A percentile compares a stretch with the other conserved stretches of the same genome.
These are phyloP conservation scores for Garcia nutans DNA, from an alignment of 345 rosid genomes.

Conservation along the genomic window DNA sequence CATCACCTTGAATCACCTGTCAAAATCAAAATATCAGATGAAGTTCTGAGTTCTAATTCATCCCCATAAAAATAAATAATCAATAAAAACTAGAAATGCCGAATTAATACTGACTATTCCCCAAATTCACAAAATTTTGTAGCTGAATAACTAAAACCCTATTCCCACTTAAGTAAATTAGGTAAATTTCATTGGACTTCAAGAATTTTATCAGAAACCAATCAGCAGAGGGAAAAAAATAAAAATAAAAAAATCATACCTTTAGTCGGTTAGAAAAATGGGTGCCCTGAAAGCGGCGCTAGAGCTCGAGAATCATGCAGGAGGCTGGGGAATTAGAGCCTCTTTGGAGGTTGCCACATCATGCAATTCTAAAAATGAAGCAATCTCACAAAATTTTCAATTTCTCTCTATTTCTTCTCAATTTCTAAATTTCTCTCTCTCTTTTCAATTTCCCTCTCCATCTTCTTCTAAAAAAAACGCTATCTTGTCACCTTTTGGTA, in stretches of 20 bases:
- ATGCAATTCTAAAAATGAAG: no score
- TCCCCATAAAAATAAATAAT: not conserved
- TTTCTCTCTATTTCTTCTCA: no score
- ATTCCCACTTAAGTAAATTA: not conserved
- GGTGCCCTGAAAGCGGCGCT: conserved; percentile 87
- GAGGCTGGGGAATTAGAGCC: conserved; percentile 15
- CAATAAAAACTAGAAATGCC: not conserved
- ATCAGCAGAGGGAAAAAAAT: not conserved
- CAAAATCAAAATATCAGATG: not conserved
- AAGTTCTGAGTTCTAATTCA: not conserved
- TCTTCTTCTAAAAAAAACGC: no score
- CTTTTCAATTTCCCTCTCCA: no score
- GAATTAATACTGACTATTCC: not conserved
- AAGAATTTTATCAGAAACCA: not conserved
- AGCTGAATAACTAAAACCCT: not conserved
- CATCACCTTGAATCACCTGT: conserved; percentile 91
- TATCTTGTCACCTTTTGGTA: no score
- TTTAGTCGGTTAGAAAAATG: conserved; percentile 52
- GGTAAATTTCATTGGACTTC: no score
- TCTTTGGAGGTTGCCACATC: no score
- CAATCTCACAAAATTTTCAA: no score
- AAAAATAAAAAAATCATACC: conserved; percentile 29
- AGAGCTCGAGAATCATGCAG: conserved; percentile 92
- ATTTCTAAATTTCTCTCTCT: no score
- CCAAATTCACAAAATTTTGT: not conserved